phyloP scores from a whole-genome alignment of 2,329 filamentous ascomycete species.

The Hypoxylon sp. region DNA sequence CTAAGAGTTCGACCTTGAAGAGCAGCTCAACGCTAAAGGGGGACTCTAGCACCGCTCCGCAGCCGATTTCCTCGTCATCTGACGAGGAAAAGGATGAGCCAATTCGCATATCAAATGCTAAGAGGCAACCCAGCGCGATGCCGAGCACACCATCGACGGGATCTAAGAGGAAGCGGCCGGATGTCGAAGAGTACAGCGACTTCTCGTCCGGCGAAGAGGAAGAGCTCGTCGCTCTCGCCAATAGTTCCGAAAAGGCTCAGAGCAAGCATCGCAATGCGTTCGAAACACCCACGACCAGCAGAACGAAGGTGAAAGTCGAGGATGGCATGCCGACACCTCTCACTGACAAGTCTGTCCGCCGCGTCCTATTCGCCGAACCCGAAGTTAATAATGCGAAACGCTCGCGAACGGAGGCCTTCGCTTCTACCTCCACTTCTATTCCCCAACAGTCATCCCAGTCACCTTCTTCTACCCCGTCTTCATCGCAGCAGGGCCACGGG shows the following conservation, averaged over 20 bases:
- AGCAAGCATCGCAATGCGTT: constrained; percentile 34
- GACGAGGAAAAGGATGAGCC: constrained; percentile 36
- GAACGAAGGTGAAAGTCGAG: constrained; percentile 25
- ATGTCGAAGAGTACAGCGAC: constrained; percentile 47
- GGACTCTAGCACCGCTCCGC: background rate
- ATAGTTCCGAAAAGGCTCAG: constrained; percentile 34
- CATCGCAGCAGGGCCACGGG: constrained; percentile 34
- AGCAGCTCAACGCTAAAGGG: constrained; percentile 11
- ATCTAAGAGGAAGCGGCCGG: constrained; percentile 48
- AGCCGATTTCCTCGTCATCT: constrained; percentile 14
- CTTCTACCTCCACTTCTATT: background rate
- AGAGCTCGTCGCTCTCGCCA: constrained; percentile 43
- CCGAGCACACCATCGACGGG: constrained; percentile 22
- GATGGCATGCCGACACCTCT: constrained; percentile 50
- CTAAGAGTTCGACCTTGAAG: constrained; percentile 35
- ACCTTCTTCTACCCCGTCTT: constrained; percentile 24
- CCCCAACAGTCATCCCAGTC: constrained; percentile 4
- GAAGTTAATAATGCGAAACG: constrained; percentile 39
- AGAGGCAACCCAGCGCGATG: constrained; percentile 15
- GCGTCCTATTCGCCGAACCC: constrained; percentile 47
- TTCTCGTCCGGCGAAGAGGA: constrained; percentile 50
- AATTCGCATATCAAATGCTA: background rate
- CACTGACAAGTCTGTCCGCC: constrained; percentile 47
- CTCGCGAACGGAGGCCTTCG: constrained; percentile 38
- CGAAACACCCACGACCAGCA: constrained; percentile 35